Percentiles rank a stretch among this genome's conserved stretches.
Evolutionary conservation across 139 green algal genomes (phyloP).

Genomic region (Coelastrella sp.): DNA sequence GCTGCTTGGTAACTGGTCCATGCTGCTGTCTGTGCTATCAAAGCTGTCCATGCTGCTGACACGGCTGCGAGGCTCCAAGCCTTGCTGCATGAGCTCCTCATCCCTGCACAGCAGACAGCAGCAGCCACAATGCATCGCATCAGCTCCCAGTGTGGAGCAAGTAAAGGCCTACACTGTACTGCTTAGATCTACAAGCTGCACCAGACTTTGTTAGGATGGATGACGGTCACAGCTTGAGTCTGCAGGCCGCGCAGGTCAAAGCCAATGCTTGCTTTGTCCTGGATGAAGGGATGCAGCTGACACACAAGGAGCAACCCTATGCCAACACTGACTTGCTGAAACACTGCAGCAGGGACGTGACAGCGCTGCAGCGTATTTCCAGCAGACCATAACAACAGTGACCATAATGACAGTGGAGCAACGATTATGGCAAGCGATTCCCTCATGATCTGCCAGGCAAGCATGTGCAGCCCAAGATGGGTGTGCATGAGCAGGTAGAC

Average conservation of each 20-base stretch:
- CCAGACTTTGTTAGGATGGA: not conserved
- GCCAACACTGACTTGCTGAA: not conserved
- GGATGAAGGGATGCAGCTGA: not conserved
- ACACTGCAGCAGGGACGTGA: too few species aligned
- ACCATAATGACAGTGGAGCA: too few species aligned
- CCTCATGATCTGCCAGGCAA: too few species aligned
- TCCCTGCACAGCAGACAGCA: not conserved
- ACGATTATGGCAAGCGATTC: too few species aligned
- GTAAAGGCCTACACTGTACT: not conserved
- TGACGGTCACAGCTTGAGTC: not conserved
- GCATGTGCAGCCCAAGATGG: not conserved
- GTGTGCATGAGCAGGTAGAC: not conserved
- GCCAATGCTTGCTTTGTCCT: not conserved
- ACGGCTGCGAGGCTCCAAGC: constrained; percentile 16
- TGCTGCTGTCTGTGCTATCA: not conserved
- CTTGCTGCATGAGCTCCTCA: constrained; percentile 40
- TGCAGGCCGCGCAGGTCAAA: not conserved
- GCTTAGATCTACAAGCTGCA: not conserved
- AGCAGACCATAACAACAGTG: not conserved
- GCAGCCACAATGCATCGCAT: not conserved
- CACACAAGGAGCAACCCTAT: not conserved
- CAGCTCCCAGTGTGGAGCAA: not conserved
- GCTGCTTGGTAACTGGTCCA: constrained; percentile 19
- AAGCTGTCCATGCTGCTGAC: not conserved
- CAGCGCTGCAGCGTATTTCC: not conserved